Evolutionary conservation across 768 basidiomycete species (phyloP).

Genomic region (Basidioascus undulatus): DNA sequence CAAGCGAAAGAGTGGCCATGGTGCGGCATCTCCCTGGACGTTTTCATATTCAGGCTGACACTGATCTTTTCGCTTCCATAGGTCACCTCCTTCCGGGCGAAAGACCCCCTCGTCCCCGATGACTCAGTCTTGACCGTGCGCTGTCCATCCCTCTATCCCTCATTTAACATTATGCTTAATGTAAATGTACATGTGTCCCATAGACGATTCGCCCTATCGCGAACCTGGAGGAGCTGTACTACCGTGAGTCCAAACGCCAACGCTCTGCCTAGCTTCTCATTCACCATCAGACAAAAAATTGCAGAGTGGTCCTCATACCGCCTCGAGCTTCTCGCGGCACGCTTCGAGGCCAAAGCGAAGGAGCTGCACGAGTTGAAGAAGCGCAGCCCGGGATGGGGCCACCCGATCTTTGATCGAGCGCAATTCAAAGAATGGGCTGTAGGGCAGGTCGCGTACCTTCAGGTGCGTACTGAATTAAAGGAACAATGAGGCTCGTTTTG

Average conservation of each 20-base stretch:
- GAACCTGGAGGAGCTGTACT: conserved; percentile 5
- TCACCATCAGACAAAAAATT: no score
- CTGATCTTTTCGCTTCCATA: not conserved
- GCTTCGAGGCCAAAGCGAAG: not conserved
- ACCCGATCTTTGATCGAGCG: not conserved
- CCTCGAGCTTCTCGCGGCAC: conserved; percentile 3
- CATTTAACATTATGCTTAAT: no score
- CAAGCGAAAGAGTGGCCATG: conserved; percentile 1
- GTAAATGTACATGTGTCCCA: no score
- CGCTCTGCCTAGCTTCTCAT: not conserved
- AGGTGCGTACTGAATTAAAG: no score
- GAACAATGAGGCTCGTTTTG: no score
- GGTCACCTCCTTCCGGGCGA: conserved; percentile 7
- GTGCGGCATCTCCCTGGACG: not conserved
- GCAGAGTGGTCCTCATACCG: conserved; percentile 2
- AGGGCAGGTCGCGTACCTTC: not conserved
- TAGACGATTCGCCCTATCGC: conserved; percentile 4
- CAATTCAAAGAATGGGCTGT: not conserved
- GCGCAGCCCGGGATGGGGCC: not conserved
- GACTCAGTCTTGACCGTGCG: not conserved
- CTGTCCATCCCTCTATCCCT: no score
- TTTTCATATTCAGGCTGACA: not conserved
- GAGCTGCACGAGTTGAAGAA: conserved; percentile 2
- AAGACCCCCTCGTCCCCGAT: conserved; percentile 3
- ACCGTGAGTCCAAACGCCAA: not conserved